Base-by-base conservation (phyloP, 2,329 filamentous ascomycete genomes). In the Paecilomyces variotii region DNA sequence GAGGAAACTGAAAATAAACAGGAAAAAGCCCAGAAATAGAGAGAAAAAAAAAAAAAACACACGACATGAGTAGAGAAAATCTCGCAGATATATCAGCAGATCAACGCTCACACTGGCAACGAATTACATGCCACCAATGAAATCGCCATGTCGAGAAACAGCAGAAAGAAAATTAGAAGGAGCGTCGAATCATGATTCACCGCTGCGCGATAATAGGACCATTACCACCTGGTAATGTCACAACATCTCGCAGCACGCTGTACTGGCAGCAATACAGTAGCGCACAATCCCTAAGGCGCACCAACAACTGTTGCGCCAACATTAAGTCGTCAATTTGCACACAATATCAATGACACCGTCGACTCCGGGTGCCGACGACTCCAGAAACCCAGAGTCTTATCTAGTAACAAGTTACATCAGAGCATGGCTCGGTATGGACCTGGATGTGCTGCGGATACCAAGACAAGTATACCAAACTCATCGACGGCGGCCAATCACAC, bases 401-500 rank as follows among this genome's bases (percentile, higher is more conserved):
- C 39, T 45, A 45, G 39, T n/a, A 45, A 45, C 39, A 45, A 45
- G 19, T 14, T 45, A 45, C 39, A 45, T 19, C 14, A 9, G 39
- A 45, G 39, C 39, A 24, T 45, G 39, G 39, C 39, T 45, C 39
- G 39, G 39, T 45, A 45, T 45, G 39, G 19, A 45, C 19, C 39
- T 19, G 39, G n/a, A 45, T 24, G 14, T 45, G 39, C n/a, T 19
- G 5, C 39, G n/a, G 39, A 14, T 14, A 45, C 19, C 39, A 45
- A 19, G 39, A 45, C 10, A 19, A 7, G 19, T 45, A 19, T 45
- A 45, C 11, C 10, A 12, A 56, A 53, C 30, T 71, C 67, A 76
- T 56, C 74, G 72, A 57, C 73, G 74, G 49, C 75, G 73, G 56
- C 69, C 64, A 61, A 75, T 70, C n/a, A 73, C 72, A 45, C 70